A percentile compares a stretch with the other conserved stretches of the same genome.
Conservation (phyloP, 2,329 filamentous ascomycete species). For the Epichloe sibirici region DNA sequence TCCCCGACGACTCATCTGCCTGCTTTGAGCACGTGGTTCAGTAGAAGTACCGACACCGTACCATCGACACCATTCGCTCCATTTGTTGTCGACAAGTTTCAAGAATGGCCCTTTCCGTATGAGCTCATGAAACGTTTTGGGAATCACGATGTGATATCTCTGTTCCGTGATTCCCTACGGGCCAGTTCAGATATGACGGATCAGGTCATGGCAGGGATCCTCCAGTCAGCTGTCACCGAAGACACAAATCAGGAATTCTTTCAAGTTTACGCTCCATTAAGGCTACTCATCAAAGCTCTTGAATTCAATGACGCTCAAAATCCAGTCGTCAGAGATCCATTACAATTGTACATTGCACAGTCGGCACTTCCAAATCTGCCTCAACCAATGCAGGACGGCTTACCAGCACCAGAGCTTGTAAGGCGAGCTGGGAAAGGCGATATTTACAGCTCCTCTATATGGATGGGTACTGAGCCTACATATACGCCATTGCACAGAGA, state of each 20-base stretch:
- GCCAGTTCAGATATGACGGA: slow-evolving; percentile 16
- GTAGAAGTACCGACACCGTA: background rate
- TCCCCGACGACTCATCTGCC: slow-evolving; percentile 31
- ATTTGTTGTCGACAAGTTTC: slow-evolving; percentile 18
- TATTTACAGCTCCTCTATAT: slow-evolving; percentile 76
- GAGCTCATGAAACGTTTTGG: slow-evolving; percentile 21
- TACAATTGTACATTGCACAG: slow-evolving; percentile 76
- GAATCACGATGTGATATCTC: slow-evolving; percentile 8
- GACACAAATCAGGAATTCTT: slow-evolving; percentile 30
- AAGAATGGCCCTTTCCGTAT: slow-evolving; percentile 24
- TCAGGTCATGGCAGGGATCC: slow-evolving; percentile 19
- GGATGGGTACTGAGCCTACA: slow-evolving; percentile 77
- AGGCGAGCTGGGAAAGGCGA: slow-evolving; percentile 58
- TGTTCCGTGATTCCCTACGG: slow-evolving; percentile 18
- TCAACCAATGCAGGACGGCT: slow-evolving; percentile 43
- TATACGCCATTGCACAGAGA: slow-evolving; percentile 87
- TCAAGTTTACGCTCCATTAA: slow-evolving; percentile 48
- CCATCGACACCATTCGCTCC: slow-evolving; percentile 2
- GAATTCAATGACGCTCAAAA: slow-evolving; percentile 29
- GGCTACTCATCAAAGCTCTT: slow-evolving; percentile 48
- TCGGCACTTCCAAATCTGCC: slow-evolving; percentile 61
- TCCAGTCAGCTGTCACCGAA: slow-evolving; percentile 16
- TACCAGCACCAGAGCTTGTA: slow-evolving; percentile 57
- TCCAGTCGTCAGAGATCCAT: slow-evolving; percentile 10
- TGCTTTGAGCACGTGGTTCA: slow-evolving; percentile 49